These are phyloP conservation scores for Penicillium fuscoglaucum DNA, from an alignment of 2,329 filamentous ascomycete genomes.

Conservation along the genomic window DNA sequence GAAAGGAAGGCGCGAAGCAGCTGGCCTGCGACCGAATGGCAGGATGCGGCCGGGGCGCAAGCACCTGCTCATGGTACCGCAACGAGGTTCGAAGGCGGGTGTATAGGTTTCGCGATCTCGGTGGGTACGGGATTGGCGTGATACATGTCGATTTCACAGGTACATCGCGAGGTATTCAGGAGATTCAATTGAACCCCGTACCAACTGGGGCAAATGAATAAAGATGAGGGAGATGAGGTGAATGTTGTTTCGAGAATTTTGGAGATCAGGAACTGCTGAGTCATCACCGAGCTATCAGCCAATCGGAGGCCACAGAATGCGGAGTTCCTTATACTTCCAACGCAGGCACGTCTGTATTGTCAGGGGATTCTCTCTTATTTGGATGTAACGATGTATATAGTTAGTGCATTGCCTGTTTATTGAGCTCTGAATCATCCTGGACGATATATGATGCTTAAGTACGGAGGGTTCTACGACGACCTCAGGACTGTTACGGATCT, in stretches of 20 bases:
- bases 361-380: background rate
- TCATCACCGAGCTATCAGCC: slow-evolving; percentile 1
- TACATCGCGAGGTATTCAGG: slow-evolving; percentile 12
- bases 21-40: slow-evolving; percentile 34
- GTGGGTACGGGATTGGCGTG: slow-evolving; percentile 21
- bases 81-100: slow-evolving; percentile 25
- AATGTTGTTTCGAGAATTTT: slow-evolving; percentile 11
- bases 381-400: background rate
- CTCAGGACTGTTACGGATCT: background rate
- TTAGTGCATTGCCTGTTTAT: background rate
- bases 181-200: background rate
- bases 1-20: slow-evolving; percentile 17
- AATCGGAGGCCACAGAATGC: slow-evolving; percentile 9
- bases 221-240: background rate
- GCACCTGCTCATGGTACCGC: slow-evolving; percentile 47
- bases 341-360: background rate
- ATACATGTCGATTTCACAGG: slow-evolving; percentile 32
- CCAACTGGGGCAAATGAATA: background rate
- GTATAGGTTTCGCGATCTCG: slow-evolving; percentile 34
- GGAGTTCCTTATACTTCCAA: slow-evolving; percentile 6
- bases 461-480: background rate
- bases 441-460: background rate
- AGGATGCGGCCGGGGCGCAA: slow-evolving; percentile 38
- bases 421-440: background rate
- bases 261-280: slow-evolving; percentile 10